Evolutionary conservation across 805 yeast species (phyloP).

Genomic region (Ogataea saltuana): DNA sequence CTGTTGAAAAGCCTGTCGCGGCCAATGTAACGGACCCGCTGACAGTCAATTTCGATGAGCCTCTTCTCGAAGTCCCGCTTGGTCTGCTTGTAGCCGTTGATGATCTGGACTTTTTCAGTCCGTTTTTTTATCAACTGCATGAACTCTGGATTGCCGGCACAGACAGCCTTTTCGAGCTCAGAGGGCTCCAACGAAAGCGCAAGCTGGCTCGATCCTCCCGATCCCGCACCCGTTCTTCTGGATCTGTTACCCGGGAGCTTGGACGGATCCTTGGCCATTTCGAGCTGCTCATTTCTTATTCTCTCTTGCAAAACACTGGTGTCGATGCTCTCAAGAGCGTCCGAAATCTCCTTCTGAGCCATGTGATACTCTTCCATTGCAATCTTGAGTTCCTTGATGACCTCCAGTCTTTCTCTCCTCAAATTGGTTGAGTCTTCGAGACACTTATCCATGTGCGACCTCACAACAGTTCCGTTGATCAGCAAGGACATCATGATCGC

Average conservation of each 20-base stretch:
- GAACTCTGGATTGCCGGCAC: conserved; percentile 45
- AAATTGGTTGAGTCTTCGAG: conserved; percentile 61
- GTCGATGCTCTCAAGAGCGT: conserved; percentile 32
- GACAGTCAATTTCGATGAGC: conserved; percentile 71
- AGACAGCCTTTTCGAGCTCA: conserved; percentile 39
- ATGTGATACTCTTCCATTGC: conserved; percentile 52
- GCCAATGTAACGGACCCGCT: conserved; percentile 75
- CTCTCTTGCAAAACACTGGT: conserved; percentile 23
- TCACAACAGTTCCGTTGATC: conserved; percentile 55
- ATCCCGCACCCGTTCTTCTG: not conserved
- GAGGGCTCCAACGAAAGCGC: conserved; percentile 34
- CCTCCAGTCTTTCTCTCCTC: conserved; percentile 68
- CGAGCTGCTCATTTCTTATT: conserved; percentile 25
- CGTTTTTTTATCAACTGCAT: conserved; percentile 46
- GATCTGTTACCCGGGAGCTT: too few species aligned
- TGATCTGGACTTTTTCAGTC: conserved; percentile 39
- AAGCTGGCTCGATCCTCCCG: conserved; percentile 24
- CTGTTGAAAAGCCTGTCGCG: conserved; percentile 80
- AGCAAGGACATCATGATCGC: conserved; percentile 65
- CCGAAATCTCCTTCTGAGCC: conserved; percentile 43
- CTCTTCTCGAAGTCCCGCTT: conserved; percentile 58
- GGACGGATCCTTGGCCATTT: not conserved
- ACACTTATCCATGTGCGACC: conserved; percentile 66
- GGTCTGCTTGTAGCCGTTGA: conserved; percentile 48
- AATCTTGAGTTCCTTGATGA: conserved; percentile 57